These are phyloP conservation scores for Backusella mclennaniae DNA, from an alignment of 192 early-diverging fungal genomes.

Conservation along the genomic window DNA sequence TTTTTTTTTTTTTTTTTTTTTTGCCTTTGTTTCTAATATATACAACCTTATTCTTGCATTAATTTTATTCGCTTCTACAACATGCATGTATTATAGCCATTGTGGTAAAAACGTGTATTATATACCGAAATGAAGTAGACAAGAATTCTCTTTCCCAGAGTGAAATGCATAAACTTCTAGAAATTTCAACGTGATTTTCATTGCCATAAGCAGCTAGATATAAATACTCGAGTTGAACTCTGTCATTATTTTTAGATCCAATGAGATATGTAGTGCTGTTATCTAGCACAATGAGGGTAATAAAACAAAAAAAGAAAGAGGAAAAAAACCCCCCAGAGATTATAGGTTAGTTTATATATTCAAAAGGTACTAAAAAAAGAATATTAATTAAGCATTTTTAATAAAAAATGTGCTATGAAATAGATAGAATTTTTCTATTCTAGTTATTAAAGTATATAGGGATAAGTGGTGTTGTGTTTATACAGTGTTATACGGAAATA, in stretches of 20 bases:
- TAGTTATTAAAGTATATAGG: background rate
- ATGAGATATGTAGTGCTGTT: background rate
- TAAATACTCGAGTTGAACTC: background rate
- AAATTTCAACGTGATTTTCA: no score
- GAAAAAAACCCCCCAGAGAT: background rate
- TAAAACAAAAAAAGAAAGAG: background rate
- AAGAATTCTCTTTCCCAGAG: background rate
- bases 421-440: background rate
- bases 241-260: background rate
- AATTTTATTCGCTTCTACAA: background rate
- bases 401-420: background rate
- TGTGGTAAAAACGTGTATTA: background rate
- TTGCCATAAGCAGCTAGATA: background rate
- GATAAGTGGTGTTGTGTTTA: background rate
- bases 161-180: background rate
- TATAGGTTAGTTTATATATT: constrained; percentile 1
- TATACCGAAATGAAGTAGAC: background rate
- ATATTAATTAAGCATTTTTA: constrained; percentile 1
- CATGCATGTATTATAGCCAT: no score
- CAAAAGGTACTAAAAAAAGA: background rate
- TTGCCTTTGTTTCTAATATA: background rate
- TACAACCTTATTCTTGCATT: no score
- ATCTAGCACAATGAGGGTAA: background rate
- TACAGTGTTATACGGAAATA: background rate
- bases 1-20: background rate